Conservation (phyloP, 176 grass and related monocot species). For the Triticum dicoccoides region DNA sequence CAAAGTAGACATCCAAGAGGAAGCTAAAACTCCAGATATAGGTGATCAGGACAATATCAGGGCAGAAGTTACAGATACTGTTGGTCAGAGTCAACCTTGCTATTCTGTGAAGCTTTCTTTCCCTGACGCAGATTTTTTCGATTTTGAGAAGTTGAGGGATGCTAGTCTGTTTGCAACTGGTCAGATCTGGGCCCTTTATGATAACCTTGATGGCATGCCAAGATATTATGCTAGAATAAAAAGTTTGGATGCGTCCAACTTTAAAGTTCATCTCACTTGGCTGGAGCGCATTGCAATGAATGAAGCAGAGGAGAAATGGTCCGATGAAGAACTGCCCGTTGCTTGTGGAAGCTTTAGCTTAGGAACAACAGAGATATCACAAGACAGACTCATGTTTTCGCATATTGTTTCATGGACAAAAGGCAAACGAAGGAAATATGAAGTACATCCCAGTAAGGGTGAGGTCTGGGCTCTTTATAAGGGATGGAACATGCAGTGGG, state of each 20-base stretch:
- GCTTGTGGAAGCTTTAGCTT: conserved; percentile 75
- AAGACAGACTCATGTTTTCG: conserved; percentile 80
- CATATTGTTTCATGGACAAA: conserved; percentile 62
- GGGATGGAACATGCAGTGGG: conserved; percentile 80
- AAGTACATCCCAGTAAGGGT: conserved; percentile 67
- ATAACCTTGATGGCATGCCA: conserved; percentile 86
- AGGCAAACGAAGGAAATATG: conserved; percentile 68
- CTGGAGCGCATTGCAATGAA: conserved; percentile 42
- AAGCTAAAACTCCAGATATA: conserved; percentile 21
- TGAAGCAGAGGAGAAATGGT: conserved; percentile 56
- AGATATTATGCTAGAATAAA: conserved; percentile 86
- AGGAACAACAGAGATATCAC: conserved; percentile 34
- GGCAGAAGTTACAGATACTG: conserved; percentile 30
- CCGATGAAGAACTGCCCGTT: conserved; percentile 65
- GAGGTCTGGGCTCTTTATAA: conserved; percentile 92
- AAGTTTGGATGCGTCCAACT: conserved; percentile 40
- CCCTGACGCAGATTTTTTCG: conserved; percentile 80
- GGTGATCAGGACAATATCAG: conserved; percentile 27
- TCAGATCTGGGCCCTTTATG: conserved; percentile 93
- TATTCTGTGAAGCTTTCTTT: conserved; percentile 37
- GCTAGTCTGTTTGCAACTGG: conserved; percentile 51
- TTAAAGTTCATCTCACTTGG: conserved; percentile 73
- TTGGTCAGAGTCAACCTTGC: conserved; percentile 7
- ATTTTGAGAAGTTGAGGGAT: conserved; percentile 78
- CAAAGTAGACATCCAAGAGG: conserved; percentile 36